Conservation (phyloP, 2,329 filamentous ascomycete genomes). For the Penicillium glabrum region DNA sequence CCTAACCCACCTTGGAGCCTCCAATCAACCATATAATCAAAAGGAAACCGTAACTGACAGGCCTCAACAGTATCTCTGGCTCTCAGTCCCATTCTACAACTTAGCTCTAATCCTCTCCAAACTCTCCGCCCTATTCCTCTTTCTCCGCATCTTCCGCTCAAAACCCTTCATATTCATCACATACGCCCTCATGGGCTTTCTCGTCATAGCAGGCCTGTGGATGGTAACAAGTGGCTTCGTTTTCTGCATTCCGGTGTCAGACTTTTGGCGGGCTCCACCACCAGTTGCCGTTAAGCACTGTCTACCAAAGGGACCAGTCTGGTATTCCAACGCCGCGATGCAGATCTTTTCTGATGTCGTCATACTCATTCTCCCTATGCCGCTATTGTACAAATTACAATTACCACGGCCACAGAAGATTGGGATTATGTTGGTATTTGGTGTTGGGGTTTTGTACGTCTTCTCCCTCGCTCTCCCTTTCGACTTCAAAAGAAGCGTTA, state of each 20-base stretch:
- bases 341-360: constrained; percentile 28
- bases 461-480: no score
- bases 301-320: constrained; percentile 20
- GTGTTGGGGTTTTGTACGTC: constrained; percentile 29
- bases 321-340: constrained; percentile 30
- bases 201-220: constrained; percentile 27
- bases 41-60: no score
- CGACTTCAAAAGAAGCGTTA: no score
- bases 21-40: background rate
- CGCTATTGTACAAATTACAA: constrained; percentile 20
- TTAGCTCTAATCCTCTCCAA: constrained; percentile 32
- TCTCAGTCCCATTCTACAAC: constrained; percentile 38
- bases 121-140: constrained; percentile 32
- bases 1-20: background rate
- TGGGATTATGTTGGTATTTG: constrained; percentile 28
- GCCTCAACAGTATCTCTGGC: constrained; percentile 23
- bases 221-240: constrained; percentile 28
- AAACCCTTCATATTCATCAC: constrained; percentile 20
- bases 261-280: constrained; percentile 22
- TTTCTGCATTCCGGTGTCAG: constrained; percentile 25
- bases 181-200: constrained; percentile 16
- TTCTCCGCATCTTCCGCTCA: constrained; percentile 30
- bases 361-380: constrained; percentile 30
- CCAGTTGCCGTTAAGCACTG: constrained; percentile 11
- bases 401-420: constrained; percentile 23